A percentile compares a stretch with the other conserved stretches of the same genome.
Conservation (phyloP, 441 rosid species). For the Gossypium davidsonii region DNA sequence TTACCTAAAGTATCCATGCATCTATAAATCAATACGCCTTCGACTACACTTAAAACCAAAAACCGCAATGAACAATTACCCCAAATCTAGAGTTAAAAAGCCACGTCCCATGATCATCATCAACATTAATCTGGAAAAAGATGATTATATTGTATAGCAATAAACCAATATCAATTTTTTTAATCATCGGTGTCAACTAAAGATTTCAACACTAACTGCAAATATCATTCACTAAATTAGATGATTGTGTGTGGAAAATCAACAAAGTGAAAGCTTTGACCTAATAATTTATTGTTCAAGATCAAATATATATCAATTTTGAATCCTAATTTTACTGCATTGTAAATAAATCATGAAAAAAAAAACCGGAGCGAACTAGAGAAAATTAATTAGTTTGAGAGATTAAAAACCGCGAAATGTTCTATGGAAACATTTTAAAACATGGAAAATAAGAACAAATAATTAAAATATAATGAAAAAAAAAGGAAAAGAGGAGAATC, state of each 20-base stretch:
- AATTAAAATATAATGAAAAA: neutral
- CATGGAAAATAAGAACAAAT: neutral
- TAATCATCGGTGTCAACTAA: neutral
- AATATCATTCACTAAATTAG: constrained; percentile 4
- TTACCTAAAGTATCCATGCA: neutral
- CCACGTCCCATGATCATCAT: neutral
- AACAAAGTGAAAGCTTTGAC: neutral
- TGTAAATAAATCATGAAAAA: neutral
- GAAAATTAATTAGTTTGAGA: neutral
- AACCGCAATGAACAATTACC: neutral
- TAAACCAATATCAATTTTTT: neutral
- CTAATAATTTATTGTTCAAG: neutral
- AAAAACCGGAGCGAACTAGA: neutral
- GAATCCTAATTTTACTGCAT: constrained; percentile 2
- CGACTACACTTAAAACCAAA: neutral
- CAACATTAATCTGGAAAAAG: neutral
- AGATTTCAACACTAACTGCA: neutral
- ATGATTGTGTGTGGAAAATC: neutral
- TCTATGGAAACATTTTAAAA: neutral
- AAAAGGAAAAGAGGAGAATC: neutral
- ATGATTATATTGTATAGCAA: neutral
- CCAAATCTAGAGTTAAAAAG: neutral
- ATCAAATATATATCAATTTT: neutral
- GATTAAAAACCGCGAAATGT: neutral
- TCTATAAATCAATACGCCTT: neutral